Evolutionary conservation across 1,139 yeast species (phyloP), one percentile per base, ranked within the genome.

Genomic region (Candida pseudocylindracea): DNA sequence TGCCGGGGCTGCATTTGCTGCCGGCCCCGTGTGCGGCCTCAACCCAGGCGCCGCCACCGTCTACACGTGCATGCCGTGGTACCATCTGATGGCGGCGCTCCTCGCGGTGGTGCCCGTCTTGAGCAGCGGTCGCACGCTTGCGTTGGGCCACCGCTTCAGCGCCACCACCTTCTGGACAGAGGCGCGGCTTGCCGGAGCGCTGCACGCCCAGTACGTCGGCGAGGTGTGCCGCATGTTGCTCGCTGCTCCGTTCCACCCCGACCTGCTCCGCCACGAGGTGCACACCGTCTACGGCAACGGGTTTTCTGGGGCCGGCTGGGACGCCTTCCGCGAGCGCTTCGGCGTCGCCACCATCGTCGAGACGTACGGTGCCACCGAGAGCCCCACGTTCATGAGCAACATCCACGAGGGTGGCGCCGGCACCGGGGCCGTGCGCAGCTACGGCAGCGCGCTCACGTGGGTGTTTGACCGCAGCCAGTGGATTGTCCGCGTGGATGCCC

Each of bases 51-150:
- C 54, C 3, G 70, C 79, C 15, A 67, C 64, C 9, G 72, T 81
- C 7, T 76, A 78, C 53, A 79, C 94, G 0, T 81, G 94, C 3
- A 85, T 88, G 96, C 96, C 98, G 1, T 55, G 88, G 39, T 88
- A 85, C 47, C 96, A 88, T 50, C 81, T 94, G 2, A 85, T 96
- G 0, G 95, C 95, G 2, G 76, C 93, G 0, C 64, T 81, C 53
- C 56, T 85, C 37, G 95, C 95, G 4, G 71, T 78, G 10, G 60
- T 88, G 47, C 81, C 93, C 1, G 63, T 75, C 0, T 55, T 76
- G 33, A 58, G 68, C 32, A 41, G 46, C 11, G 75, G 72, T 35
- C 94, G 92, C 9, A 66, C 81, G 43, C 69, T 76, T 32, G 78
- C 91, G 0, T 53, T 85, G 27, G 73, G 91, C 20, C 74, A 73